Evolutionary conservation across 192 early-diverging fungal genomes (phyloP), one percentile per base, ranked within the genome.

Genomic region (Coemansia erecta): DNA sequence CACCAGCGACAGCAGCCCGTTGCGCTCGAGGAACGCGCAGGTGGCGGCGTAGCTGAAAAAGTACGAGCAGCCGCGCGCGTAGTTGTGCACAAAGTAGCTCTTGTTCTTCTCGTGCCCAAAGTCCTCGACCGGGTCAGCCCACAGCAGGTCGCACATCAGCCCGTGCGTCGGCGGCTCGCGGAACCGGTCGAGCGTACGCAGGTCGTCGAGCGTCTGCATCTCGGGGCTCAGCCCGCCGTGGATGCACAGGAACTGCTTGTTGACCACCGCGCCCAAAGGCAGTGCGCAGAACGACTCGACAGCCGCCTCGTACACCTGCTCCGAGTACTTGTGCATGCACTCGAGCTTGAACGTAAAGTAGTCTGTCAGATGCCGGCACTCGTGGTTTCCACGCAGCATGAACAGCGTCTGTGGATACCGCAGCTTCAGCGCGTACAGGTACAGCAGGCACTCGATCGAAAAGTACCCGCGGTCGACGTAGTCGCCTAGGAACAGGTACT

Each of bases 341-440:
- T 98, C 95, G n/a, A 90, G 81, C 81, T 96, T 94, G 79, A 98
- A 98, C 2, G 93, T 96, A 68, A 96, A 98, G 70, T 96, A 95
- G 62, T 96, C 92, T 8, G 95, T 98, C 79, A 98, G 85, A 69
- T 98, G 95, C 58, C 93, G 84, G 73, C 94, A 96, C 72, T 98
- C 95, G 72, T 98, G 93, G 74, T 98, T 95, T 59, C 95, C 95
- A 33, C 95, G 90, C 33, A 98, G 77, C 73, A 98, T 80, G 66
- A 91, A 94, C 23, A 96, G 62, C 22, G 89, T 86, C 7, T 83
- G 82, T 3, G 92, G 92, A 67, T 94, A 92, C 89, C 92, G 93
- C 56, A 91, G 88, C 74, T 98, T 98, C 51, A 98, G 82, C 22
- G 90, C 60, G 85, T 88, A 92, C 39, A 98, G 75, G 75, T 96